Evolutionary conservation across 2,329 filamentous ascomycete species (phyloP).

Genomic region (Magnaporthiopsis rhizophila): DNA sequence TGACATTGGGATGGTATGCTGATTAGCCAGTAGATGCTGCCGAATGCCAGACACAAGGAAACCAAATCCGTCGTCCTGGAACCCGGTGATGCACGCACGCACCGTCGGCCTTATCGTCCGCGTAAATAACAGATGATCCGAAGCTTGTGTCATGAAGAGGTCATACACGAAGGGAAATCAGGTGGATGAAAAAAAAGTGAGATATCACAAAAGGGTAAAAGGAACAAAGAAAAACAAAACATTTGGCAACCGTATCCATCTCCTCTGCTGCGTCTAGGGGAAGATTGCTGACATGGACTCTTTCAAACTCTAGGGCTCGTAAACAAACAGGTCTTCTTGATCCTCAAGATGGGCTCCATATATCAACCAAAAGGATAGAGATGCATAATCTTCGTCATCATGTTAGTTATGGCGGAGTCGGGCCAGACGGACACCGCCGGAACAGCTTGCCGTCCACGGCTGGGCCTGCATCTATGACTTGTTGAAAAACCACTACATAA

Average conservation of each 20-base stretch:
- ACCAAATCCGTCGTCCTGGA: background rate
- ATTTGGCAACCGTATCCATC: background rate
- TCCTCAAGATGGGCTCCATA: background rate
- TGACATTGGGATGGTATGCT: background rate
- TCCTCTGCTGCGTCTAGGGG: background rate
- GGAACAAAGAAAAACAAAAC: background rate
- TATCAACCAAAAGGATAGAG: background rate
- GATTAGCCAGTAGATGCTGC: background rate
- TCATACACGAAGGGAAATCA: background rate
- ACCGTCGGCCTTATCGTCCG: background rate
- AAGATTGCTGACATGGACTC: background rate
- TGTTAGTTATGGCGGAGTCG: background rate
- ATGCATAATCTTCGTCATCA: background rate
- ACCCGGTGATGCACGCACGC: background rate
- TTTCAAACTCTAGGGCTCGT: background rate
- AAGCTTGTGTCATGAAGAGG: background rate
- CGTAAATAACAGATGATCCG: background rate
- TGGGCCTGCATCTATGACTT: constrained; percentile 3
- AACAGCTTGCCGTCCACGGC: background rate
- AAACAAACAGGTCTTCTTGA: background rate
- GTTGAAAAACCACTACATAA: constrained; percentile 8
- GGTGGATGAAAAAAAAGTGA: background rate
- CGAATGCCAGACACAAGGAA: background rate
- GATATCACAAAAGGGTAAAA: background rate
- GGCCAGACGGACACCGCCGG: background rate